phyloP scores from a whole-genome alignment of 805 yeast species.

The Saturnispora kantuleensis region DNA sequence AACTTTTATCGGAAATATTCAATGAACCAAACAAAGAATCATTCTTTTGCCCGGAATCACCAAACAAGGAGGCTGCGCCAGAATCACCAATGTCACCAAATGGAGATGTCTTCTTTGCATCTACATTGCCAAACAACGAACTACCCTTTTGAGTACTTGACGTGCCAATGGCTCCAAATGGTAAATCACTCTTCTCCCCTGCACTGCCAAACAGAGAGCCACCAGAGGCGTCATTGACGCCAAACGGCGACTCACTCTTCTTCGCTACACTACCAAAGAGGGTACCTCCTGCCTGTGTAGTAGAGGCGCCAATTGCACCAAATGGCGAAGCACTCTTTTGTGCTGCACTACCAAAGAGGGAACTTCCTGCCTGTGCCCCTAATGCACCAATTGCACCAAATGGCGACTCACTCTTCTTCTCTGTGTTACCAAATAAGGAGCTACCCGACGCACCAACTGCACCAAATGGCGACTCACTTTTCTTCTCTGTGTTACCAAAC shows the following conservation, averaged over 20 bases:
- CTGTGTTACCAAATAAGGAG: no score
- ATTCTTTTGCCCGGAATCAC: conserved; percentile 1
- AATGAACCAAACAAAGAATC: conserved; percentile 16
- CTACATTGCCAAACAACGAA: background rate
- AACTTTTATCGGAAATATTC: background rate
- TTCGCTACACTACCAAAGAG: background rate
- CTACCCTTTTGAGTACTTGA: background rate
- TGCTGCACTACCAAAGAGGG: background rate
- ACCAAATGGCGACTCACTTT: background rate
- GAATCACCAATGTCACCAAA: background rate
- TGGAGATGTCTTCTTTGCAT: conserved; percentile 8
- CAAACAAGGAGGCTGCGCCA: background rate
- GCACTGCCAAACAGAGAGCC: background rate
- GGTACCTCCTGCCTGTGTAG: background rate
- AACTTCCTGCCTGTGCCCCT: no score
- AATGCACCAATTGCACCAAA: no score
- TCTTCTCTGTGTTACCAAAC: background rate
- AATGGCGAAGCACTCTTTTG: background rate
- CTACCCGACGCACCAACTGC: no score
- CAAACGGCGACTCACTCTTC: background rate
- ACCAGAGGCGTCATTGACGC: background rate
- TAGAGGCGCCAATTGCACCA: background rate
- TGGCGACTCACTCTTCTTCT: no score
- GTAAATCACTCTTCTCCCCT: background rate
- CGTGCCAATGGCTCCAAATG: background rate